Evolutionary conservation across 495 filamentous ascomycete genomes (phyloP).

Genomic region (Xylaria castorea): DNA sequence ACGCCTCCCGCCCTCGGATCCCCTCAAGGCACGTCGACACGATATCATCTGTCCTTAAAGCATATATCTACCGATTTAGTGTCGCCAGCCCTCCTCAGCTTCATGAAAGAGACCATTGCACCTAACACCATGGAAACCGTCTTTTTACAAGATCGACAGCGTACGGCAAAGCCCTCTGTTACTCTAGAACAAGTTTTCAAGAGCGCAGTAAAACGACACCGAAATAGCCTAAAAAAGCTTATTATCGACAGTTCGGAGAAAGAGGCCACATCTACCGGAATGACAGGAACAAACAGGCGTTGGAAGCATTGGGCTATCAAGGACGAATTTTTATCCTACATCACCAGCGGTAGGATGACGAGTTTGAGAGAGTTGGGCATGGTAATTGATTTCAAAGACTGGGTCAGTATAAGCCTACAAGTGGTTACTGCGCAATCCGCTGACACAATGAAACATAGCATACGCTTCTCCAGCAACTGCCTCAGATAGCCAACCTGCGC

Average conservation of each 20-base stretch:
- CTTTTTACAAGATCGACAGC: slow-evolving; percentile 78
- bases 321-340: slow-evolving; percentile 51
- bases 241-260: slow-evolving; percentile 76
- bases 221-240: slow-evolving; percentile 74
- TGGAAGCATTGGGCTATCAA: slow-evolving; percentile 74
- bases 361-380: slow-evolving; percentile 78
- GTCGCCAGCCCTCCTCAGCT: slow-evolving; percentile 77
- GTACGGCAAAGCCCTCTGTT: slow-evolving; percentile 61
- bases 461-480: slow-evolving; percentile 83
- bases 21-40: slow-evolving; percentile 43
- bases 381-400: slow-evolving; percentile 81
- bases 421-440: not conserved
- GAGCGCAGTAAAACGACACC: slow-evolving; percentile 75
- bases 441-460: slow-evolving; percentile 62
- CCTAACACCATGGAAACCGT: slow-evolving; percentile 86
- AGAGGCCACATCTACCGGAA: slow-evolving; percentile 32
- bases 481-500: slow-evolving; percentile 74
- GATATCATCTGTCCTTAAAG: slow-evolving; percentile 78
- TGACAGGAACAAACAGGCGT: slow-evolving; percentile 46
- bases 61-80: slow-evolving; percentile 83
- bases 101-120: slow-evolving; percentile 83
- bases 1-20: slow-evolving; percentile 38
- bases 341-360: slow-evolving; percentile 84
- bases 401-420: slow-evolving; percentile 65
- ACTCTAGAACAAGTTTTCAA: slow-evolving; percentile 77